Evolutionary conservation across 495 filamentous ascomycete species (phyloP).

Genomic region (Choiromyces venosus): DNA sequence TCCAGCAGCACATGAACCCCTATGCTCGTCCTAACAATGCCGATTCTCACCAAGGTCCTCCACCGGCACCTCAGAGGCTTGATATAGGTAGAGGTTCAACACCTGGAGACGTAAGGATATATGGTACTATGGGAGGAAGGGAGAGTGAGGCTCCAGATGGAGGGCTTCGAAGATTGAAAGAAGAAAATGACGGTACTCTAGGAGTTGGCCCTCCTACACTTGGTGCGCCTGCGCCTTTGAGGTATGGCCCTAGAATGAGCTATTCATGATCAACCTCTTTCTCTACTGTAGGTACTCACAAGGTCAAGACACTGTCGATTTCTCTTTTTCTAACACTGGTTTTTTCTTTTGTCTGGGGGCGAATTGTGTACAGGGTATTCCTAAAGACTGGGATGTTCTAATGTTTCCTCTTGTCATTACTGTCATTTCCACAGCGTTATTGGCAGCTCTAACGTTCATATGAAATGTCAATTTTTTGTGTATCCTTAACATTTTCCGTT

Average conservation of each 20-base stretch:
- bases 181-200: constrained; percentile 27
- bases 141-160: constrained; percentile 30
- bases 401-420: neutral
- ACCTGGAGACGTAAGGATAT: constrained; percentile 21
- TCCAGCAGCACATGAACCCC: constrained; percentile 27
- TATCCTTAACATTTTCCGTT: neutral
- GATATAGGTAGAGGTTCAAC: constrained; percentile 23
- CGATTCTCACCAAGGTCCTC: constrained; percentile 27
- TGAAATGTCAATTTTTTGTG: neutral
- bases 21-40: constrained; percentile 27
- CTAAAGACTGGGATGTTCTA: constrained; percentile 1
- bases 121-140: constrained; percentile 18
- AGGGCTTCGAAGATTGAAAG: constrained; percentile 30
- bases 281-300: neutral
- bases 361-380: constrained; percentile 3
- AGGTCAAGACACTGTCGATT: constrained; percentile 5
- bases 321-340: constrained; percentile 42
- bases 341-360: neutral
- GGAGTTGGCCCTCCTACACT: constrained; percentile 16
- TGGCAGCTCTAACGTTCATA: neutral
- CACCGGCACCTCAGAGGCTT: constrained; percentile 22
- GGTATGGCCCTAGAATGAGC: constrained; percentile 27
- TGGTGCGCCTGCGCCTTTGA: constrained; percentile 24
- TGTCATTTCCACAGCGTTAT: neutral
- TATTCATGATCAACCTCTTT: constrained; percentile 19